These are phyloP conservation scores for Gaeumannomyces tritici DNA, from an alignment of 2,329 filamentous ascomycete species.

Conservation along the genomic window DNA sequence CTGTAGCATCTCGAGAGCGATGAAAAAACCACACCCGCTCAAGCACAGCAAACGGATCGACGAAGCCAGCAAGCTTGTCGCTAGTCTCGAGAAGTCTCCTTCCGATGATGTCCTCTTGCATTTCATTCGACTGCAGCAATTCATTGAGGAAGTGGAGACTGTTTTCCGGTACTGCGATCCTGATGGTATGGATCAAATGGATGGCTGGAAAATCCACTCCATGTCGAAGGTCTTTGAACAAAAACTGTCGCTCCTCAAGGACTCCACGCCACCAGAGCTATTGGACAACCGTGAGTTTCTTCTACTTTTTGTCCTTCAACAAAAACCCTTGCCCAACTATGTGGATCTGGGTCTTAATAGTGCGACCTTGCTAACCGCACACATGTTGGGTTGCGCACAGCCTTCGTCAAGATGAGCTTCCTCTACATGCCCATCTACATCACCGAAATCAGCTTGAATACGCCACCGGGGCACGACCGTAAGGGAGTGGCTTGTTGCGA, in stretches of 20 bases:
- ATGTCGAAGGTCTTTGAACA: slow-evolving; percentile 12
- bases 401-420: slow-evolving; percentile 3
- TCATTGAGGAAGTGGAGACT: slow-evolving; percentile 11
- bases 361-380: neutral
- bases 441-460: slow-evolving; percentile 10
- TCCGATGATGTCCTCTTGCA: slow-evolving; percentile 8
- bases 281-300: slow-evolving; percentile 6
- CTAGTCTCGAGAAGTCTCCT: slow-evolving; percentile 1
- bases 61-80: slow-evolving; percentile 8
- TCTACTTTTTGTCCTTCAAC: neutral
- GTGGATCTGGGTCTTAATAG: neutral
- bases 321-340: neutral
- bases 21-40: slow-evolving; percentile 12
- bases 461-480: slow-evolving; percentile 3
- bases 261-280: slow-evolving; percentile 5
- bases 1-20: slow-evolving; percentile 9
- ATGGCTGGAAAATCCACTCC: slow-evolving; percentile 10
- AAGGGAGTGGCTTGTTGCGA: slow-evolving; percentile 8
- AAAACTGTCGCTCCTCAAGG: slow-evolving; percentile 9
- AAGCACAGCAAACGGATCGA: slow-evolving; percentile 10
- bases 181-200: slow-evolving; percentile 6
- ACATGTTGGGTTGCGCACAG: neutral
- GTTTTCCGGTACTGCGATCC: slow-evolving; percentile 7
- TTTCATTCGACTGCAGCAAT: slow-evolving; percentile 10
- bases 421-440: slow-evolving; percentile 11